Evolutionary conservation across 306 rosid genomes (phyloP), one percentile per base, ranked within the genome.

Genomic region (Lithocarpus polystachyus): DNA sequence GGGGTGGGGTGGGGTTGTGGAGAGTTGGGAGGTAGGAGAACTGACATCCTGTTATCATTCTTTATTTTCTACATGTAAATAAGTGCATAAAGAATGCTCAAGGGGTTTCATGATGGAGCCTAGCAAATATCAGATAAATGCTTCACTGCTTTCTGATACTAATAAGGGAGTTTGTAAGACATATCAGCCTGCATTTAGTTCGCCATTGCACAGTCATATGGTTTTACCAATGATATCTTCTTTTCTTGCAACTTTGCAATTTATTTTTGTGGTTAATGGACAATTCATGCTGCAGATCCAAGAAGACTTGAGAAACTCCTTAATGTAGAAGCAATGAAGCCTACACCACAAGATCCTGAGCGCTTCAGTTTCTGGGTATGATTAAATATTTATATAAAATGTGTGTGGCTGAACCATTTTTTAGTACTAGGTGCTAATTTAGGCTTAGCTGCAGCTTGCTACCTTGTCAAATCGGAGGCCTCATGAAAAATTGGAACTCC

Each of bases 281-380:
- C 40, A 45, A 71, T 81, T 80, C 33, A 61, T 59, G 22, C 37
- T 80, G 40, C 92, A 92, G 98, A 89, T 90, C 91, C 56, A 81
- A 91, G 96, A 86, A 88, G 80, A 83, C 87, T 86, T 4, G 99
- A 95, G 86, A 89, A 77, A 89, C 89, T 95, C 80, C 76, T 82
- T 29, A 88, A 85, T 43, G 73, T 88, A 61, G 99, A 95, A 88
- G 89, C 77, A 4, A 91, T 91, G 98, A 95, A 86, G 92, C 99
- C 99, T 62, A 73, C 97, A 24, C 73, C 77, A 2, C 89, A 65
- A 77, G 96, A 95, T 80, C 98, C 98, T 9, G 98, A 95, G 84
- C 88, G 87, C 80, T 93, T 95, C 81, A 95, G 99, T 83, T 95
- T 95, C 68, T 95, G 99, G 99, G 99, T 95, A 85, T 5, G 68